Percentiles rank a stretch among this genome's conserved stretches.
Conservation (phyloP, 139 green algal genomes). For the Chlorella sp. region DNA sequence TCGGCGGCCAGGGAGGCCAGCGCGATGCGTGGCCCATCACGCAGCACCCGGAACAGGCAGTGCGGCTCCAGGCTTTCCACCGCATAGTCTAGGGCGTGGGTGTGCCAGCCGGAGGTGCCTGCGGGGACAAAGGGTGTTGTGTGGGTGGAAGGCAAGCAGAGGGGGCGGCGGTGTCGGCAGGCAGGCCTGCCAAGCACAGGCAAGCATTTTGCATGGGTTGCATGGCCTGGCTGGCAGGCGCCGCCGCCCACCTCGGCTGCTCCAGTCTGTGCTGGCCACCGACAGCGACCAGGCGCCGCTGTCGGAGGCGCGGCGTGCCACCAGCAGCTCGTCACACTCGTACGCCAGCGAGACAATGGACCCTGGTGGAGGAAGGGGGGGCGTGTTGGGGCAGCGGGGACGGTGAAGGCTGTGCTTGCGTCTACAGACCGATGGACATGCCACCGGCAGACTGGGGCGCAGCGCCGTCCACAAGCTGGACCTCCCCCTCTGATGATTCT, state of each 20-base stretch:
- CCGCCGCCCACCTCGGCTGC: not conserved
- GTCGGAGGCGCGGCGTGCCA: not conserved
- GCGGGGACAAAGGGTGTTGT: not conserved
- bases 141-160: not conserved
- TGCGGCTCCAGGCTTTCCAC: conserved; percentile 19
- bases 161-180: not conserved
- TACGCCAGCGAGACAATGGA: conserved; percentile 6
- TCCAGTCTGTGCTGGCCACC: not conserved
- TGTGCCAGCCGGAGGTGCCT: conserved; percentile 34
- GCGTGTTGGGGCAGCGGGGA: not conserved
- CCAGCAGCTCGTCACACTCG: conserved; percentile 32
- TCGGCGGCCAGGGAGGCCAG: conserved; percentile 14
- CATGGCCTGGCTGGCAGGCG: not conserved
- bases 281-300: not conserved
- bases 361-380: not conserved
- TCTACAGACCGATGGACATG: too few species aligned
- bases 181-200: not conserved
- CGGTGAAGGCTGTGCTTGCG: too few species aligned
- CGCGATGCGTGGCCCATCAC: conserved; percentile 5
- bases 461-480: too few species aligned
- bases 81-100: conserved; percentile 10
- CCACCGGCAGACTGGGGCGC: too few species aligned
- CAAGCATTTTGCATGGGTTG: not conserved
- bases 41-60: conserved; percentile 27
- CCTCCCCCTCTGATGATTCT: too few species aligned